Base-by-base conservation (phyloP, 176 grass and related monocot species). In the Bolboschoenus planiculmis region DNA sequence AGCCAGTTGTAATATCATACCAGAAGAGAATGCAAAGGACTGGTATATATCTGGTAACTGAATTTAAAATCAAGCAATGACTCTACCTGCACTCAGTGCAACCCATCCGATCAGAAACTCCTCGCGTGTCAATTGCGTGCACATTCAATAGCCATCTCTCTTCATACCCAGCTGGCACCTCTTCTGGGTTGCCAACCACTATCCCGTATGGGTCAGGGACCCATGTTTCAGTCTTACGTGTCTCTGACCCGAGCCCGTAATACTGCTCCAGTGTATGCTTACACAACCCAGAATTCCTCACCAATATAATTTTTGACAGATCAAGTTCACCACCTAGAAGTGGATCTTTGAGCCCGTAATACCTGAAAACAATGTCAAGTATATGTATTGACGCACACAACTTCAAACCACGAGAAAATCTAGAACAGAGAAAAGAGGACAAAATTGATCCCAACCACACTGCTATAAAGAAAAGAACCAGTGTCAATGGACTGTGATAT, bases 201-300 rank as follows among this genome's bases (percentile, higher is more conserved):
- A 98, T 93, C 26, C 90, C 95, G 1, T 95, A 98, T 7, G 95
- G 95, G 44, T 93, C 92, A 27, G 95, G 95, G 20, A 98, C 84
- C 95, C 92, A 98, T 7, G 89, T 95, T 1, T 87, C 81, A 0
- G 95, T 98, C 44, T 80, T 89, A 23, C 95, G 95, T 11, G 95
- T 95, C 85, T 98, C 95, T 1, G 92, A 98, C 14, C 95, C 95
- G 0, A 97, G 90, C 1, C 95, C 95, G 3, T 78, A 97, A 85
- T 97, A 94, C 73, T 94, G 92, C 0, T 65, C 39, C 78, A 94
- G 59, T 5, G 81, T 77, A 18, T 51, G 9, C 16, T 34, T 70
- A 82, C 95, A 97, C 62, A 97, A 83, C 36, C 95, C 95, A 18
- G 88, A 84, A 77, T 97, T 97, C 30, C 78, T n/a, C 0, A 27